These are phyloP conservation scores for Phialophora macrospora DNA, from an alignment of 2,329 filamentous ascomycete species.

Conservation along the genomic window DNA sequence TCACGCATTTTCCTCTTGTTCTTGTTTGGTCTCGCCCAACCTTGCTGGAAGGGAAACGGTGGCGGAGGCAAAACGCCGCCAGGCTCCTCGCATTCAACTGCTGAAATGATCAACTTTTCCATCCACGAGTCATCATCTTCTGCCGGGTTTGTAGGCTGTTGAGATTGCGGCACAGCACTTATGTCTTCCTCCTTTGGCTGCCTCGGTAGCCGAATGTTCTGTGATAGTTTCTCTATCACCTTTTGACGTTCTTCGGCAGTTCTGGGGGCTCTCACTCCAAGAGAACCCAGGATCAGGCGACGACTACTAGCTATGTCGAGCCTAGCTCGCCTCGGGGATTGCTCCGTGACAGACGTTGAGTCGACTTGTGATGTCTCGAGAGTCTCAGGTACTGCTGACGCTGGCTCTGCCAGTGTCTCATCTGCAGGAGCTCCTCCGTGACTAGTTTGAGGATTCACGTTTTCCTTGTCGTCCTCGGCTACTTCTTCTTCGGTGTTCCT, in stretches of 20 bases:
- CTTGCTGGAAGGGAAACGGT: slow-evolving; percentile 86
- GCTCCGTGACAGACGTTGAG: slow-evolving; percentile 2
- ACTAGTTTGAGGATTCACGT: slow-evolving; percentile 2
- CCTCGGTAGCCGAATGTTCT: slow-evolving; percentile 39
- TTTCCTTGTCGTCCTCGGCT: slow-evolving; percentile 1
- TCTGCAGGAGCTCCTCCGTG: neutral
- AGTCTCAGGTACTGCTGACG: slow-evolving; percentile 5
- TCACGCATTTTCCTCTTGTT: slow-evolving; percentile 30
- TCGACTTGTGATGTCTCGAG: slow-evolving; percentile 10
- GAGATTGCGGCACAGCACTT: slow-evolving; percentile 7
- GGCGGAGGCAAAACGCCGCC: slow-evolving; percentile 72
- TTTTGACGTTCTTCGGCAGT: slow-evolving; percentile 69
- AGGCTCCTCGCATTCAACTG: slow-evolving; percentile 82
- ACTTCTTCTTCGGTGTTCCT: neutral
- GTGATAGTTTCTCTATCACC: slow-evolving; percentile 62
- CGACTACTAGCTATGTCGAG: slow-evolving; percentile 67
- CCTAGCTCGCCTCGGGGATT: slow-evolving; percentile 45
- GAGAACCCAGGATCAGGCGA: slow-evolving; percentile 72
- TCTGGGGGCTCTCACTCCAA: slow-evolving; percentile 72
- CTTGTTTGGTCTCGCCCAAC: slow-evolving; percentile 62
- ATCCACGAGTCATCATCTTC: slow-evolving; percentile 64
- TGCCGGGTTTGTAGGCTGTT: slow-evolving; percentile 52
- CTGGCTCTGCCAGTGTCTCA: neutral
- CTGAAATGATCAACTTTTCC: slow-evolving; percentile 72
- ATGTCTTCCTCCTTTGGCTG: slow-evolving; percentile 1